Evolutionary conservation across 257 asterid species (phyloP), one percentile per base, ranked within the genome.

Genomic region (Solanum chmielewskii): DNA sequence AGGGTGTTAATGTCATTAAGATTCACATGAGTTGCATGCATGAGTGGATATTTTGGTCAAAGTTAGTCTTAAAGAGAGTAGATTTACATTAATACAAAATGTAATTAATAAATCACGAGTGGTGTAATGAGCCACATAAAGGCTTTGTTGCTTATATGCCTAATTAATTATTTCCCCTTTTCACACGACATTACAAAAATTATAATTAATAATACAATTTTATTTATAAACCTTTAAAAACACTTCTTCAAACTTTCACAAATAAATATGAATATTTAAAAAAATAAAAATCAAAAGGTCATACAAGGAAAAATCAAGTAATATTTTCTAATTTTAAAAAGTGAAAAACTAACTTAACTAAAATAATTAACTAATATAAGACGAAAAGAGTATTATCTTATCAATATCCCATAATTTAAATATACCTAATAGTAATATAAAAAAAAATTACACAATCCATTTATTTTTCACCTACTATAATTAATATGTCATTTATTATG

Each of bases 51-150:
- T 84, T 52, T 59, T 76, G 91, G 88, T 90, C 92, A 91, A 89
- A 85, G 92, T 56, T 41, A 86, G 91, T 64, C 85, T 83, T 88
- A 74, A 87, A 85, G 88, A 85, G 85, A 91, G 91, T 91, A 88
- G 92, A 86, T 89, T 88, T 71, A 90, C 95, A 91, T 91, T 93
- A 91, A 91, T 75, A 90, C 78, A 42, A 62, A 86, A 62, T 86
- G 88, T 89, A 90, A 87, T 88, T 68, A 86, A 91, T 66, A 86
- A 91, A 89, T 90, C 93, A 94, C 90, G 92, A 91, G 83, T 83
- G 88, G 39, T 86, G 73, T 91, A 84, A 88, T 88, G 89, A 64
- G 87, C 87, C 87, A 80, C 87, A 39, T 85, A 87, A 88, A 89
- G 86, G 86, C 83, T 87, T 31, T 84, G 75, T 33, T 21, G 35